Evolutionary conservation across 805 yeast species (phyloP).

Genomic region (Yarrowia sp.): DNA sequence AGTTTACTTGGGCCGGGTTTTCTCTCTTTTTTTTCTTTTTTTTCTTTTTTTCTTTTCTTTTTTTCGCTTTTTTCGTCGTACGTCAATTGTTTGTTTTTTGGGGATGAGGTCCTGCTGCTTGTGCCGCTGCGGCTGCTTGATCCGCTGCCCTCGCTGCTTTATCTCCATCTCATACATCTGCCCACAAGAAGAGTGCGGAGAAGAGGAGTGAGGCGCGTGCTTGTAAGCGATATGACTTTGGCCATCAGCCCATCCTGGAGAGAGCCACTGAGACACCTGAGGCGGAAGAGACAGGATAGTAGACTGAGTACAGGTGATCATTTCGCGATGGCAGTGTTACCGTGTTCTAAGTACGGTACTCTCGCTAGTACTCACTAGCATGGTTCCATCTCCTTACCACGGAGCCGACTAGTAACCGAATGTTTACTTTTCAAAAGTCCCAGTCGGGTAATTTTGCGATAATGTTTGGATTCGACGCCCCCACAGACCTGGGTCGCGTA

Average conservation of each 20-base stretch:
- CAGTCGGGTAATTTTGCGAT: not conserved
- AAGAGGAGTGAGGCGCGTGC: not conserved
- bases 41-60: too few species aligned
- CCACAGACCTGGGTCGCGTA: not conserved
- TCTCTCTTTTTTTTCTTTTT: too few species aligned
- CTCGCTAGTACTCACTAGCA: too few species aligned
- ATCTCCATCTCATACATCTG: not conserved
- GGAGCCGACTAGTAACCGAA: too few species aligned
- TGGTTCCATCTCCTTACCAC: too few species aligned
- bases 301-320: not conserved
- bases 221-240: not conserved
- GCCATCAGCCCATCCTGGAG: constrained; percentile 4
- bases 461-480: too few species aligned
- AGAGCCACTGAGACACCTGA: too few species aligned
- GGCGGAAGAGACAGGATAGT: too few species aligned
- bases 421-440: not conserved
- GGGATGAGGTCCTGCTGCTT: not conserved
- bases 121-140: too few species aligned
- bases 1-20: too few species aligned
- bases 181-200: not conserved
- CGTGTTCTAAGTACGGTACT: too few species aligned
- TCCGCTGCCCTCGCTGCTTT: too few species aligned
- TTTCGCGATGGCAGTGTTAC: not conserved
- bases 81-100: not conserved
- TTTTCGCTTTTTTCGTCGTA: not conserved